Evolutionary conservation across 2,329 filamentous ascomycete genomes (phyloP), one percentile per base, ranked within the genome.

Genomic region (Botrytis medusae): DNA sequence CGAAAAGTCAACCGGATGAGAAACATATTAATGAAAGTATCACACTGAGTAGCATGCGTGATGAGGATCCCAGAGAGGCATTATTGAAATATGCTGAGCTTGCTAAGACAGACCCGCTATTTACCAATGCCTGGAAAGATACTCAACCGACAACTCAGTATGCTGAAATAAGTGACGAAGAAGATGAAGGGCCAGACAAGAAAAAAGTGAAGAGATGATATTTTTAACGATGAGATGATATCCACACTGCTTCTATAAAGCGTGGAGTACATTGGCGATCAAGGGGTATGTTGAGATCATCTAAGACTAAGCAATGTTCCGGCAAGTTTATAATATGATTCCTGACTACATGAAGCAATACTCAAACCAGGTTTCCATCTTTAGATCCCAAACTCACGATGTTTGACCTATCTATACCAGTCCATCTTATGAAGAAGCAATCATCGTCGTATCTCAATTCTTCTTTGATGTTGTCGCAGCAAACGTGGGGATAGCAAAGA

Each of bases 141-240:
- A 98, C 94, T 54, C 95, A 98, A 84, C 96, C 96, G 0, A 91
- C 95, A 77, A 94, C 95, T 40, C 92, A 98, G 77, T 99, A 97
- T 84, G 92, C 93, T 12, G 93, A 98, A 61, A 79, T 96, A 48
- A 97, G 94, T 81, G 95, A 97, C 79, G 93, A 94, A 25, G 95
- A 97, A 76, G 88, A 89, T 70, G 87, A 89, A 10, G 88, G 87
- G 5, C 90, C 89, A 48, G 92, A 90, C 83, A 90, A 91, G 81
- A 88, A 84, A 79, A 81, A 70, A 20, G 29, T 68, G 2, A 72
- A 68, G 48, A 59, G 70, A 72, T 72, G 8, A 68, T 64, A 57
- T 20, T 57, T 40, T 32, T 8, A 16, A 32, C 14, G 34, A 42
- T 32, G 34, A 32, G 34, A 57, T 57, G 34, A 57, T 57, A n/a